Evolutionary conservation across 1,139 yeast species (phyloP).

Genomic region (Candida buenavistaensis): DNA sequence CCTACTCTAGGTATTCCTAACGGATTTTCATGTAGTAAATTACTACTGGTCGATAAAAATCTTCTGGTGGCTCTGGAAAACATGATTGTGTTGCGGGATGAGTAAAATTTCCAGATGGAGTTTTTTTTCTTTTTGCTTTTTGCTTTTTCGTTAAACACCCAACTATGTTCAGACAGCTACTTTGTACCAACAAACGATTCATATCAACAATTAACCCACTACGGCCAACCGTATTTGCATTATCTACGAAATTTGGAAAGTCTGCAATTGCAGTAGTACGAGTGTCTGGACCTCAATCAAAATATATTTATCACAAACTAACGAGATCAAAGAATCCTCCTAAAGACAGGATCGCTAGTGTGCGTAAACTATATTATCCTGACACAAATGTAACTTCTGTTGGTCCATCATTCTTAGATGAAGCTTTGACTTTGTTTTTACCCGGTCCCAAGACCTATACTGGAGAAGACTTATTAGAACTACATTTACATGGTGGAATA

Average conservation of each 20-base stretch:
- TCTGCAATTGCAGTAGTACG: slow-evolving; percentile 89
- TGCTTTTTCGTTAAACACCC: no score
- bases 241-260: slow-evolving; percentile 78
- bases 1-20: slow-evolving; percentile 52
- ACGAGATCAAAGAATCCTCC: slow-evolving; percentile 45
- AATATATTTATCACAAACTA: slow-evolving; percentile 44
- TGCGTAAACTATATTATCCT: slow-evolving; percentile 54
- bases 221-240: slow-evolving; percentile 78
- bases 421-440: slow-evolving; percentile 71
- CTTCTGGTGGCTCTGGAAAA: not conserved
- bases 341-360: slow-evolving; percentile 52
- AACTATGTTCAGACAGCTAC: slow-evolving; percentile 4
- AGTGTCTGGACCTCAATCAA: slow-evolving; percentile 70
- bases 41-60: slow-evolving; percentile 4
- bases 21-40: slow-evolving; percentile 30
- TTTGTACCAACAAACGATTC: slow-evolving; percentile 1
- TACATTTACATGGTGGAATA: slow-evolving; percentile 91
- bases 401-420: slow-evolving; percentile 54
- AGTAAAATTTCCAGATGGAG: no score
- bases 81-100: no score
- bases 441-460: slow-evolving; percentile 82
- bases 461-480: slow-evolving; percentile 86
- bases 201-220: slow-evolving; percentile 4
- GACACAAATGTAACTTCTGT: slow-evolving; percentile 2
- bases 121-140: not conserved